Conservation (phyloP, 345 rosid species). For the Iberis pinnata region DNA sequence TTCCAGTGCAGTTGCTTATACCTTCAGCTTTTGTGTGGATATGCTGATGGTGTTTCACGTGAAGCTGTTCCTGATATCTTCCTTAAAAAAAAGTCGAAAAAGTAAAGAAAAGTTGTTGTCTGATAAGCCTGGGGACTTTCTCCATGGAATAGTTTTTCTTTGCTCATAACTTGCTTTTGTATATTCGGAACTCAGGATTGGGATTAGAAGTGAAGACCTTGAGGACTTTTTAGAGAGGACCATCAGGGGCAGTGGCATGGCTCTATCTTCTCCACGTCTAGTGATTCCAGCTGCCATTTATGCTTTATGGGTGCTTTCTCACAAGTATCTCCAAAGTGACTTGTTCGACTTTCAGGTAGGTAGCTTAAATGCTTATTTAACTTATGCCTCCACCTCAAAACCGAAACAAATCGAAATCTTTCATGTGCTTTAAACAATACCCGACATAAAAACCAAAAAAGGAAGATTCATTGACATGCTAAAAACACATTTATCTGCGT, state of each 20-base stretch:
- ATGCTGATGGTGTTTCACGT: conserved; percentile 61
- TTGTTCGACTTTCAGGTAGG: conserved; percentile 70
- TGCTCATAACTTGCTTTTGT: conserved; percentile 13
- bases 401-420: no score
- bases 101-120: conserved; percentile 33
- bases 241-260: conserved; percentile 59
- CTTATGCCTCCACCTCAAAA: no score
- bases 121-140: conserved; percentile 1
- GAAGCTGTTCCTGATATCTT: conserved; percentile 72
- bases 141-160: background rate
- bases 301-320: conserved; percentile 72
- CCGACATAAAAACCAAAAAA: no score
- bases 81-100: conserved; percentile 55
- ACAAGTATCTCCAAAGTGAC: conserved; percentile 49
- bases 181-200: conserved; percentile 45
- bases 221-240: conserved; percentile 52
- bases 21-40: conserved; percentile 75
- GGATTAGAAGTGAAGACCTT: conserved; percentile 78
- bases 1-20: conserved; percentile 78
- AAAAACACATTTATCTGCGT: no score
- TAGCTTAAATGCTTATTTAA: no score
- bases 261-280: conserved; percentile 87
- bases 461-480: no score
- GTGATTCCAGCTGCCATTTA: conserved; percentile 72
- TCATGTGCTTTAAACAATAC: no score